Evolutionary conservation across 2,329 filamentous ascomycete genomes (phyloP), one percentile per base, ranked within the genome.

Genomic region (Penicillium sp.): DNA sequence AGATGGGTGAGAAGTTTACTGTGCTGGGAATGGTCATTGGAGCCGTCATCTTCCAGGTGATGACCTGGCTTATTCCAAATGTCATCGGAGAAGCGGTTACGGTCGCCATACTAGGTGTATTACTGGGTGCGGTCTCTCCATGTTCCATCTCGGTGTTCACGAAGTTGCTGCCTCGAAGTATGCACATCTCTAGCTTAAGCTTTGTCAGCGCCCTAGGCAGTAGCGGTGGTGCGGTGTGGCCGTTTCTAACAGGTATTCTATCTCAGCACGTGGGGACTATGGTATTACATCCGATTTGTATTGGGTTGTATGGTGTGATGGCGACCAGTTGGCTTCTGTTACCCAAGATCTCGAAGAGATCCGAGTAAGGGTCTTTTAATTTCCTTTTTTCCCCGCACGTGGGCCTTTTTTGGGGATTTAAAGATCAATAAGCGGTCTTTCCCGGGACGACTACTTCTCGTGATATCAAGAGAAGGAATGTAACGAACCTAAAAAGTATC

Each of bases 121-220:
- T 95, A 29, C 78, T 96, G 0, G 91, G 91, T 0, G 90, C 91
- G 0, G 82, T 96, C 4, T 96, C 92, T 68, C 90, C 91, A 0
- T 92, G 89, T 68, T 84, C 87, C 27, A 66, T 3, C 82, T 84
- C 42, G 80, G 85, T 26, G 76, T 88, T 57, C 82, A 87, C 78
- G 84, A 85, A 14, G 80, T 86, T 65, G 68, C 64, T 78, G 27
- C 72, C 74, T 19, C 65, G 67, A 35, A 67, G 65, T 47, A 70
- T 78, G 54, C 76, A 78, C 57, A 74, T 74, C 45, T 72, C 72
- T 33, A 73, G 71, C 56, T 50, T 79, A 54, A 70, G 74, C 26
- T 70, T 76, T 48, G 68, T 76, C 55, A 73, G 71, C 52, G 74
- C 74, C 5, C 67, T 78, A 68, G 76, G 77, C 9, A 77, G 74